These are phyloP conservation scores for Paracamarosporium sp. DNA, from an alignment of 2,329 filamentous ascomycete species.

Conservation along the genomic window DNA sequence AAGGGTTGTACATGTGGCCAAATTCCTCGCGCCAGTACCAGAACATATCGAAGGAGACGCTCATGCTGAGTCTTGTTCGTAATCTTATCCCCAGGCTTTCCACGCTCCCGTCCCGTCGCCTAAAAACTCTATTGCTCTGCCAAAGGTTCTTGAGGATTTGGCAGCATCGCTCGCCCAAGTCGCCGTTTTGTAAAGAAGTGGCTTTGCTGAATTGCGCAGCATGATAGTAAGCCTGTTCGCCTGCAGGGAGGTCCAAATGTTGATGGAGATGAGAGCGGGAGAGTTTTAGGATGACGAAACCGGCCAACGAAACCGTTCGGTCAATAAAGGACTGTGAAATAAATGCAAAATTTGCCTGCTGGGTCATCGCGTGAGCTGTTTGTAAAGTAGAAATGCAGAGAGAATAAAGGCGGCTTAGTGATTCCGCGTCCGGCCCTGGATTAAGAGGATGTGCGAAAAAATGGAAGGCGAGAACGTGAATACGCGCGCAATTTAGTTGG, in stretches of 20 bases:
- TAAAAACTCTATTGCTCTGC: slow-evolving; percentile 42
- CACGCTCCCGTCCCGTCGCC: slow-evolving; percentile 37
- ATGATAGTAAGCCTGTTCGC: slow-evolving; percentile 41
- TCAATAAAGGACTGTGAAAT: slow-evolving; percentile 43
- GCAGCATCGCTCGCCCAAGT: slow-evolving; percentile 36
- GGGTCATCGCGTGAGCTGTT: slow-evolving; percentile 25
- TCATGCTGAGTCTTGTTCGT: slow-evolving; percentile 45
- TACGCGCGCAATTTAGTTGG: slow-evolving; percentile 42
- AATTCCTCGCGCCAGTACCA: slow-evolving; percentile 50
- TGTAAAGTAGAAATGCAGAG: slow-evolving; percentile 41
- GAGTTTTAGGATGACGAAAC: slow-evolving; percentile 42
- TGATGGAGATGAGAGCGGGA: slow-evolving; percentile 35
- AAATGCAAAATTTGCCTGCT: slow-evolving; percentile 32
- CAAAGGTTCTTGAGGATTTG: slow-evolving; percentile 44
- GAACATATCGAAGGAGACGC: slow-evolving; percentile 48
- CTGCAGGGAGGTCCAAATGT: slow-evolving; percentile 40
- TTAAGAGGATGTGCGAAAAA: slow-evolving; percentile 42
- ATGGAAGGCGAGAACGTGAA: slow-evolving; percentile 45
- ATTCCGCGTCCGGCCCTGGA: slow-evolving; percentile 34
- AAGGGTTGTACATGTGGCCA: slow-evolving; percentile 44
- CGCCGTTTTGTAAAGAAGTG: slow-evolving; percentile 41
- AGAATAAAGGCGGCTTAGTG: slow-evolving; percentile 37
- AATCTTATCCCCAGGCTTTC: slow-evolving; percentile 41
- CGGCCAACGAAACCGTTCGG: slow-evolving; percentile 40
- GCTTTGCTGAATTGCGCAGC: slow-evolving; percentile 40